Evolutionary conservation across 2,329 filamentous ascomycete species (phyloP), one percentile per base, ranked within the genome.

Genomic region (Aspergillus sp.): DNA sequence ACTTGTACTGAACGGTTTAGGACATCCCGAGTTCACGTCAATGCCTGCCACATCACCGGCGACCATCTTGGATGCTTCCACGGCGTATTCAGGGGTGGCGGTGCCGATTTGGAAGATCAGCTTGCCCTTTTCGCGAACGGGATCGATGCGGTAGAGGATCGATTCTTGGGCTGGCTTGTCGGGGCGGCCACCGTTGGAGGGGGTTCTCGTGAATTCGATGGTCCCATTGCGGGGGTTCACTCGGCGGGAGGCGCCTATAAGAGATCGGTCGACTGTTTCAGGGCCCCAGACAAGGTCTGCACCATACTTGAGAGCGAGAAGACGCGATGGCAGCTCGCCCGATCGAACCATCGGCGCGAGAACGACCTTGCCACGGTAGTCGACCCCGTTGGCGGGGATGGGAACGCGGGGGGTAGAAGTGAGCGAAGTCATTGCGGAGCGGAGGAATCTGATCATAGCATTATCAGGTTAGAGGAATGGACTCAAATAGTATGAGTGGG

Each of bases 231-330:
- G 74, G 12, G 85, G 75, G 67, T 97, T 95, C 54, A 86, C 75
- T 47, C 81, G 82, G 50, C 90, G 81, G 27, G 80, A 85, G 9
- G 88, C 88, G 48, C 93, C 93, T 60, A 97, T 94, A 66, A 98
- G 83, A 45, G 91, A 83, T 62, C 84, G 82, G 68, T 98, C 93
- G 57, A 98, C 85, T 5, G 90, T 97, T 68, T 98, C 93, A 28
- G 93, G 93, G 9, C 93, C 91, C 91, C 93, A 98, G 53, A 98
- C 93, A 11, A 98, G 76, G 68, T 98, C 93, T 41, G 93, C 93
- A 53, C 93, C 93, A 66, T 98, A 97, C 61, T 94, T 87, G 49
- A 98, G 80, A 29, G 93, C 88, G 35, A 95, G 71, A 27, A 98
- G 78, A 46, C 93, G 84, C 33, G 88, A 93, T 3, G 93, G 91